Conservation (phyloP, 176 grass and related monocot genomes). For the Carex scoparia region DNA sequence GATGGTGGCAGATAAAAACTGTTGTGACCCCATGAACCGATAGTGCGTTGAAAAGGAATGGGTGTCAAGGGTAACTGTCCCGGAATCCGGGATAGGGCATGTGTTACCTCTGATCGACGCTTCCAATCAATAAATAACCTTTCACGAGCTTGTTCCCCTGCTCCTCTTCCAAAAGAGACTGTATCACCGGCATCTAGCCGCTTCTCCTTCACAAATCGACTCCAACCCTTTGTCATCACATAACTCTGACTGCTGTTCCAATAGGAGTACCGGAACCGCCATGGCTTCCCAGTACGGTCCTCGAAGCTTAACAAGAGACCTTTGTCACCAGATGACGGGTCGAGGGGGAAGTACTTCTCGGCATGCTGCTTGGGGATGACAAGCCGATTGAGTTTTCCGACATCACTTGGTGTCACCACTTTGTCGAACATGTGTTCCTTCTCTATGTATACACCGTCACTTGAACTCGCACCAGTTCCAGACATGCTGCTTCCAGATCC, state of each 20-base stretch:
- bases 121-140: constrained; percentile 93
- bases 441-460: constrained; percentile 30
- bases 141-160: constrained; percentile 43
- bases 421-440: constrained; percentile 99
- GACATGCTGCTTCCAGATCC: constrained; percentile 33
- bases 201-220: constrained; percentile 99
- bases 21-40: constrained; percentile 37
- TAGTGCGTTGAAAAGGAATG: constrained; percentile 27
- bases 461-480: constrained; percentile 20
- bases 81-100: constrained; percentile 7
- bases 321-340: constrained; percentile 67
- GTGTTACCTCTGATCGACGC: constrained; percentile 45
- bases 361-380: constrained; percentile 99
- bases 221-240: constrained; percentile 99
- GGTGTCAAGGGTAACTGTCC: constrained; percentile 37
- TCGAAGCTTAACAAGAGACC: constrained; percentile 82
- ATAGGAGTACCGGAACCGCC: constrained; percentile 99
- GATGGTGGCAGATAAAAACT: constrained; percentile 57
- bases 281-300: constrained; percentile 84
- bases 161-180: constrained; percentile 82
- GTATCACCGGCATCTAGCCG: constrained; percentile 83
- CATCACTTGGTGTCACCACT: constrained; percentile 96
- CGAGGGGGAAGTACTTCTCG: constrained; percentile 91
- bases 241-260: constrained; percentile 99
- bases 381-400: constrained; percentile 94